These are phyloP conservation scores for Eucalyptus pauciflora DNA, from an alignment of 345 rosid species.

Conservation along the genomic window DNA sequence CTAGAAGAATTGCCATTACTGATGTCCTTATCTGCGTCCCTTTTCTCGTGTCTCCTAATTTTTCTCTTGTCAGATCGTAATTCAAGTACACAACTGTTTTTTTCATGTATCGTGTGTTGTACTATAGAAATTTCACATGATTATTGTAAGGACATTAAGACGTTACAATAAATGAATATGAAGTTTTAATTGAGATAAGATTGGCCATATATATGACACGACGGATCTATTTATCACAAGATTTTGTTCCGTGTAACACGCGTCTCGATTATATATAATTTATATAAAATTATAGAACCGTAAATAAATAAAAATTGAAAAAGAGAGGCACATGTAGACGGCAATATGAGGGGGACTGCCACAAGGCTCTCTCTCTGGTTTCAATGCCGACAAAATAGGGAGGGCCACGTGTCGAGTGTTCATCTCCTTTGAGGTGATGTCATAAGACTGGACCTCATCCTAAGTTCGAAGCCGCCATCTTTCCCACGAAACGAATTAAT, in stretches of 20 bases:
- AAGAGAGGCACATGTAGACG: neutral
- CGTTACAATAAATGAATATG: neutral
- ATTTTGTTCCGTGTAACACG: neutral
- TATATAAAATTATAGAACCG: neutral
- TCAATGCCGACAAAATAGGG: neutral
- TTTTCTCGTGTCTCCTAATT: neutral
- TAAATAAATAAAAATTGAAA: neutral
- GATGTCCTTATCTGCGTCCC: neutral
- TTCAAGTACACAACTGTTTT: neutral
- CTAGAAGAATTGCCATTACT: neutral
- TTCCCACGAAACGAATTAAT: neutral
- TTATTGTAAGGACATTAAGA: neutral
- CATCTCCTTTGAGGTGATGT: neutral
- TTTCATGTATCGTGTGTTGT: accelerated
- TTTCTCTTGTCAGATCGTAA: neutral
- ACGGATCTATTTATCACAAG: neutral
- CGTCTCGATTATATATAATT: neutral
- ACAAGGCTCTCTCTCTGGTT: neutral
- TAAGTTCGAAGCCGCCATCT: conserved; percentile 33
- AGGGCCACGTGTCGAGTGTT: conserved; percentile 20
- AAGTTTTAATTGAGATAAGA: neutral
- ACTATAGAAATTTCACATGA: accelerated
- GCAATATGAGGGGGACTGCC: neutral
- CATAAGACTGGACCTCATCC: conserved; percentile 2
- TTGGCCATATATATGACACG: accelerated